These are phyloP conservation scores for Astrephomene gubernaculifera DNA, from an alignment of 139 green algal species.

Conservation along the genomic window DNA sequence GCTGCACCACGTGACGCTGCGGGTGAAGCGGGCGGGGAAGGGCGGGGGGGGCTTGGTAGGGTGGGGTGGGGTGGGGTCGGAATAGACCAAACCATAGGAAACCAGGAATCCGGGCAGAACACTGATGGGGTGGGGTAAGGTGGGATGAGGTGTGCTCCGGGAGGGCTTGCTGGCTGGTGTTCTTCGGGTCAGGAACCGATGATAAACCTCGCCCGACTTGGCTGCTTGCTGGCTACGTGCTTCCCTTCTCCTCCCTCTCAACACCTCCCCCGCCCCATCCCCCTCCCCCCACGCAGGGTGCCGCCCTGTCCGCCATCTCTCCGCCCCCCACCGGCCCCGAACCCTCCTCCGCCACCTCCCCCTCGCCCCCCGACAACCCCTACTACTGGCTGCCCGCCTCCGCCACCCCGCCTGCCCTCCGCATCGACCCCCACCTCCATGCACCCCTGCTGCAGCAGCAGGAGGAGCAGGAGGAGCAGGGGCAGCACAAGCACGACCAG, in stretches of 20 bases:
- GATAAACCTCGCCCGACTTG: no score
- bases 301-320: constrained; percentile 1
- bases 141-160: no score
- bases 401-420: neutral
- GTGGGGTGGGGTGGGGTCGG: no score
- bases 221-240: no score
- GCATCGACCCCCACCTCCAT: neutral
- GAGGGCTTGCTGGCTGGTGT: no score
- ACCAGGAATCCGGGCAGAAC: no score
- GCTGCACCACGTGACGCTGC: constrained; percentile 3
- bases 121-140: no score
- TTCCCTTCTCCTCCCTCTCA: neutral
- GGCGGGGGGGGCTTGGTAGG: no score
- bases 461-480: no score
- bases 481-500: no score
- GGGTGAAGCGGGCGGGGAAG: neutral
- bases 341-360: neutral
- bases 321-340: constrained; percentile 22
- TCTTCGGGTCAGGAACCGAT: no score
- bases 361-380: constrained; percentile 13
- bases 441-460: neutral
- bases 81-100: no score
- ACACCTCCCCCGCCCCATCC: neutral
- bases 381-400: constrained; percentile 30
- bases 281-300: neutral